Conservation (phyloP, 1,284 basidiomycete genomes). For the Trametes sp. region DNA sequence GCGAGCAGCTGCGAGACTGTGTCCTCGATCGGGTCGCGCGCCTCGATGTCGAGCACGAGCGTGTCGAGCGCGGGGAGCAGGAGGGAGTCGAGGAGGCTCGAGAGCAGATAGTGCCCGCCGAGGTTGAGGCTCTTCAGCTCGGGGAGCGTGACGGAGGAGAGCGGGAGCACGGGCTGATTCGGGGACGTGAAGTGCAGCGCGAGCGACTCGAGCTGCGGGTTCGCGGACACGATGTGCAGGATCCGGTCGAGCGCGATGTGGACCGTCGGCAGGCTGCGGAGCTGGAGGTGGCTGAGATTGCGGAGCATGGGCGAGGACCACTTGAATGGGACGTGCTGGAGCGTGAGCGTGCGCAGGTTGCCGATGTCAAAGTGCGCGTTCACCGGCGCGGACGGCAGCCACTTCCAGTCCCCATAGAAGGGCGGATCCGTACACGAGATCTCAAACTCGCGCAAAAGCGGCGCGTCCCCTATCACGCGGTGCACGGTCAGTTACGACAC, state of each 20-base stretch:
- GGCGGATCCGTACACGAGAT: conserved; percentile 72
- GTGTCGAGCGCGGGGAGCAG: conserved; percentile 60
- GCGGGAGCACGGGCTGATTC: conserved; percentile 65
- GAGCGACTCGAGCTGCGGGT: conserved; percentile 60
- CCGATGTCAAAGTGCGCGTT: conserved; percentile 50
- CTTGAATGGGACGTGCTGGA: conserved; percentile 77
- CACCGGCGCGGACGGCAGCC: conserved; percentile 64
- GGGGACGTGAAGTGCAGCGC: conserved; percentile 67
- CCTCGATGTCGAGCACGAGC: conserved; percentile 71
- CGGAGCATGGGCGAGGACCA: conserved; percentile 74
- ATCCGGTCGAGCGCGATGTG: conserved; percentile 72
- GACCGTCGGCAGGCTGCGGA: conserved; percentile 68
- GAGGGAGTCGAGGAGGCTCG: conserved; percentile 66
- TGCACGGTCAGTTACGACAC: background rate
- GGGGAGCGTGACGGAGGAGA: conserved; percentile 56
- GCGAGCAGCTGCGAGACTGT: conserved; percentile 62
- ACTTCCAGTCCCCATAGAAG: conserved; percentile 69
- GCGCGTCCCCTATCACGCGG: conserved; percentile 64
- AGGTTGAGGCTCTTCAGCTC: conserved; percentile 62
- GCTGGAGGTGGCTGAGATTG: conserved; percentile 62
- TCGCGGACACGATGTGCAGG: conserved; percentile 63
- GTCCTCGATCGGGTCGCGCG: conserved; percentile 73
- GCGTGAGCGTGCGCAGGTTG: conserved; percentile 59
- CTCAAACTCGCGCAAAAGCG: conserved; percentile 76
- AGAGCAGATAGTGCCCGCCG: conserved; percentile 71